Percentiles rank a stretch among this genome's conserved stretches.
These are phyloP conservation scores for Bondarzewia mesenterica DNA, from an alignment of 1,284 basidiomycete genomes.

Conservation along the genomic window DNA sequence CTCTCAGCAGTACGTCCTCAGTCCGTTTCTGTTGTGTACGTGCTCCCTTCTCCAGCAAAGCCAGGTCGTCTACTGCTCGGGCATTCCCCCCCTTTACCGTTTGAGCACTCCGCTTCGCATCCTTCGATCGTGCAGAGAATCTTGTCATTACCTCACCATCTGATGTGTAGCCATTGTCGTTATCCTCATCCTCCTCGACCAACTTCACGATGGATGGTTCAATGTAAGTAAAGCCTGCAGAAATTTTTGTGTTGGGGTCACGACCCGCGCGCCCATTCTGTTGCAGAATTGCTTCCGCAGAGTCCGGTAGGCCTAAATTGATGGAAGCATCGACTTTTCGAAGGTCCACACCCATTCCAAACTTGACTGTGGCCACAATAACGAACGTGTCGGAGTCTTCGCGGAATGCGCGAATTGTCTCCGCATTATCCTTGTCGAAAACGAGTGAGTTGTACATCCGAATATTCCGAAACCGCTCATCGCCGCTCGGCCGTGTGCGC, in stretches of 20 bases:
- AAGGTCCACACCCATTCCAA: slow-evolving; percentile 19
- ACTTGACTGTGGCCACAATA: slow-evolving; percentile 19
- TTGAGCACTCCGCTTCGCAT: no score
- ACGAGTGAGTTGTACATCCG: slow-evolving; percentile 1
- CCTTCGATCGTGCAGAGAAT: neutral
- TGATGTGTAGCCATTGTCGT: neutral
- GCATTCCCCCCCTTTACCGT: no score
- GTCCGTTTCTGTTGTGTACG: neutral
- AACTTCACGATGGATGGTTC: neutral
- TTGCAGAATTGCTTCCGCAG: slow-evolving; percentile 13
- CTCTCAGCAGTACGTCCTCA: neutral
- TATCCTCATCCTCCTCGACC: no score
- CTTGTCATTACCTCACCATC: neutral
- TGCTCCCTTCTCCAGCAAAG: neutral
- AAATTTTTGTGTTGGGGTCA: slow-evolving; percentile 5
- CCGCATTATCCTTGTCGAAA: slow-evolving; percentile 7
- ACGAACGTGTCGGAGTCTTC: slow-evolving; percentile 11
- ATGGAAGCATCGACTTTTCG: slow-evolving; percentile 14
- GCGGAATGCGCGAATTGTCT: slow-evolving; percentile 13
- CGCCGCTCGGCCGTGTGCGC: neutral
- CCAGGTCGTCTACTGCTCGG: no score
- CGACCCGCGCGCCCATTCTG: slow-evolving; percentile 16
- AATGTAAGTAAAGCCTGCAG: slow-evolving; percentile 1
- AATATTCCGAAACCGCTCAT: neutral
- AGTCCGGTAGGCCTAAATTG: slow-evolving; percentile 16